Base-by-base conservation (phyloP, 2,329 filamentous ascomycete genomes). In the Aspergillus amoenus region DNA sequence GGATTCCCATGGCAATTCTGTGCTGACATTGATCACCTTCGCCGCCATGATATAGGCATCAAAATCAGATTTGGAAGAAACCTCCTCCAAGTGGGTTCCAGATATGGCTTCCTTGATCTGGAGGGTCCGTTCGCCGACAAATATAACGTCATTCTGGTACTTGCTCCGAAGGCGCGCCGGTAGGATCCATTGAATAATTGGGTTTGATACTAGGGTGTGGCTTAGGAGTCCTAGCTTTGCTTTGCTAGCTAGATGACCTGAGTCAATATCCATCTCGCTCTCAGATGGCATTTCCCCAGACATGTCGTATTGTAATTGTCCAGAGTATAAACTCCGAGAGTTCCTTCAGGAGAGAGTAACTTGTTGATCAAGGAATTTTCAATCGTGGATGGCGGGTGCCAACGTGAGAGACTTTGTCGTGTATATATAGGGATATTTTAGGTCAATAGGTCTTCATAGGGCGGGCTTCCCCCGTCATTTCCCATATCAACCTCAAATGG, bases 1-100 rank as follows among this genome's bases (percentile, higher is more conserved):
- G 3, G 66, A 59, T 32, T 72, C 70, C 66, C 72, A 68, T 3
- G 72, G 67, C 42, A 72, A 61, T 57, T 75, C 78, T 46, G 79
- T 76, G 46, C 76, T 72, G 52, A 82, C 76, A 42, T 90, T 91
- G 65, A 97, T 83, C 13, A 93, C 86, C 57, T 84, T 84, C 4
- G 91, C 91, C 66, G 91, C 89, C 59, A 89, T 81, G 62, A 97
- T 97, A 43, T 86, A 84, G 32, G 85, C 84, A 53, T 87, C 86
- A 70, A 97, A 93, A 70, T 96, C 87, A 41, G 82, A 81, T 73
- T 93, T 95, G 59, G 84, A 84, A n/a, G 84, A 80, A n/a, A 96
- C 79, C 67, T 91, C 86, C 62, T 87, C 84, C 22, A 96, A 81
- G 66, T 89, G 87, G 1, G 87, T 87, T 44, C 80, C 79, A 5